These are phyloP conservation scores for Auriculariales sp. DNA, from an alignment of 768 basidiomycete genomes.

Conservation along the genomic window DNA sequence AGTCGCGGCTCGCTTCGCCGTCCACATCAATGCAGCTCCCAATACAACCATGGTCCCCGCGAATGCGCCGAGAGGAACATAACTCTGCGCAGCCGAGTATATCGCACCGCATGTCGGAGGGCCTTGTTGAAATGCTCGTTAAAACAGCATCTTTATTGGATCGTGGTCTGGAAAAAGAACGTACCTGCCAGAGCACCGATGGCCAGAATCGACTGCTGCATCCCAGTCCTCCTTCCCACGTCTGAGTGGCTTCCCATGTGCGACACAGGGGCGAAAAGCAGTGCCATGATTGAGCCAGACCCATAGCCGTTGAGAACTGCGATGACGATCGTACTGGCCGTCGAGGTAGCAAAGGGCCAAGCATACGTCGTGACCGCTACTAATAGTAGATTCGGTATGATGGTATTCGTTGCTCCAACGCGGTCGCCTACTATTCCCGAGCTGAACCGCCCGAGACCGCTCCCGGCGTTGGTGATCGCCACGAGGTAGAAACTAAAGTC, in stretches of 20 bases:
- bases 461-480: constrained; percentile 15
- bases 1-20: background rate
- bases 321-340: constrained; percentile 33
- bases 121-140: too few relatives aligned
- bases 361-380: constrained; percentile 46
- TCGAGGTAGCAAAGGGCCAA: constrained; percentile 49
- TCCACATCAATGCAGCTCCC: background rate
- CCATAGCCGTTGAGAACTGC: constrained; percentile 42
- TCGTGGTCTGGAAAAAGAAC: background rate
- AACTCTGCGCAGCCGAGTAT: constrained; percentile 34
- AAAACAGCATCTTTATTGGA: too few relatives aligned
- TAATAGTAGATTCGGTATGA: constrained; percentile 43
- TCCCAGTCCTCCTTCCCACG: constrained; percentile 49
- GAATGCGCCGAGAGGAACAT: constrained; percentile 37
- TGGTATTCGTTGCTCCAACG: constrained; percentile 47
- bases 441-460: constrained; percentile 14
- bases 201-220: constrained; percentile 45
- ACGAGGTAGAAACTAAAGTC: constrained; percentile 11
- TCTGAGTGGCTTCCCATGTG: constrained; percentile 45
- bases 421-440: constrained; percentile 15
- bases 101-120: constrained; percentile 68
- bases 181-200: constrained; percentile 42
- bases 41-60: constrained; percentile 15
- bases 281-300: constrained; percentile 45
- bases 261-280: constrained; percentile 42